Evolutionary conservation across 2,329 filamentous ascomycete species (phyloP).

Genomic region (Venturia asperata): DNA sequence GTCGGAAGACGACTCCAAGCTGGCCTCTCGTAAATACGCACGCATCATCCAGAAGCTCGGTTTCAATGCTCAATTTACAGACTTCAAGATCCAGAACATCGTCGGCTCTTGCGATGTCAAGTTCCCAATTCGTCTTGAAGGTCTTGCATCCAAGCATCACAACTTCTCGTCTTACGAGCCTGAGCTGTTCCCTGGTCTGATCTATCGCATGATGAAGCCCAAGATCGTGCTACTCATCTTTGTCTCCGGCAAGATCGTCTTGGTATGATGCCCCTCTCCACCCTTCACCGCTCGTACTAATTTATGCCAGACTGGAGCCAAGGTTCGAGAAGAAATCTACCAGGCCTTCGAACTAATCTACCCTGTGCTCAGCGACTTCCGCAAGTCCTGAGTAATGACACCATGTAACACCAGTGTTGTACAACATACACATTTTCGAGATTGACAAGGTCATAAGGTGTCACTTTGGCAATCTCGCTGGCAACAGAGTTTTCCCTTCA

Average conservation of each 20-base stretch:
- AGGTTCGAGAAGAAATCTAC: constrained; percentile 90
- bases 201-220: constrained; percentile 99
- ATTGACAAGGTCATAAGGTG: constrained; percentile 1
- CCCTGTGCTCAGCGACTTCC: constrained; percentile 76
- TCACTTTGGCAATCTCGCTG: constrained; percentile 9
- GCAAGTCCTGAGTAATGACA: constrained; percentile 46
- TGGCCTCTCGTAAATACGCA: constrained; percentile 94
- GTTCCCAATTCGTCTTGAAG: constrained; percentile 95
- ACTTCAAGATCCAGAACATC: constrained; percentile 99
- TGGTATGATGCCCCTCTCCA: neutral
- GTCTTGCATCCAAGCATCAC: constrained; percentile 92
- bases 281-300: constrained; percentile 69
- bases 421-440: constrained; percentile 6
- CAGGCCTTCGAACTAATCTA: constrained; percentile 60
- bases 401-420: constrained; percentile 17
- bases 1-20: constrained; percentile 94
- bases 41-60: constrained; percentile 99
- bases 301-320: constrained; percentile 85
- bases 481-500: neutral
- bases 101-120: constrained; percentile 99
- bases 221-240: constrained; percentile 98
- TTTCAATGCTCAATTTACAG: constrained; percentile 98
- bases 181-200: constrained; percentile 96
- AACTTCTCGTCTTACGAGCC: constrained; percentile 99
- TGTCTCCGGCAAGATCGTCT: constrained; percentile 93